Evolutionary conservation across 148 eudicot genomes (phyloP), one percentile per base, ranked within the genome.

Genomic region (Fagopyrum tataricum): DNA sequence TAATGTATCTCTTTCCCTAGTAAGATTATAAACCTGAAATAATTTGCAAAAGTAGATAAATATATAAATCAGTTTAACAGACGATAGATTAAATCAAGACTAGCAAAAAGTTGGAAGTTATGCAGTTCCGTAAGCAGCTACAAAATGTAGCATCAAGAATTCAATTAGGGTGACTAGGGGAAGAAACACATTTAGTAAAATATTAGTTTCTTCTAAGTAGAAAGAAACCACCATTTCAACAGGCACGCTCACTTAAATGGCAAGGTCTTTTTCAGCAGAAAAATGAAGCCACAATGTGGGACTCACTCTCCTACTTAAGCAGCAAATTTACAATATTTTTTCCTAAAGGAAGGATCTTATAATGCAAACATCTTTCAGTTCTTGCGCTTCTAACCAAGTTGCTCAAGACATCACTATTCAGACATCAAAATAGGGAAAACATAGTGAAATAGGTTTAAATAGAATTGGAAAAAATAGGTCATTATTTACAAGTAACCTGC

Each of bases 1-100:
- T 72, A 95, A 79, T 76, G 97, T 88, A 85, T 95, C 99, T 78
- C 99, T 90, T 88, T 95, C 97, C 82, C 79, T 91, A 71, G 92
- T 88, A 52, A 95, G 96, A 80, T 97, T 90, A 90, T 91, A 95
- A 40, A 91, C 92, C 99, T 95, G 74, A 70, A 76, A 77, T 15
- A 53, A 75, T 62, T 21, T 64, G 47, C 17, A 74, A 10, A 53
- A 37, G 67, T 64, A 15, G 49, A 20, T 18, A 0, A 31, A 31
- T 2, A 18, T 18, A 70, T 70, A 7, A 70, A 70, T 1, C 52
- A 18, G 49, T 14, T 37, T 37, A 31, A 61, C 12, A 23, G 41
- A 42, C 31, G 61, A 3, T 3, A 1, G 37, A 61, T 15, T 2
- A 40, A 37, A 72, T 4, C 37, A 71, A 47, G 15, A 43, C 69